phyloP scores from a whole-genome alignment of 2,329 filamentous ascomycete genomes.

The Mariannaea elegans region DNA sequence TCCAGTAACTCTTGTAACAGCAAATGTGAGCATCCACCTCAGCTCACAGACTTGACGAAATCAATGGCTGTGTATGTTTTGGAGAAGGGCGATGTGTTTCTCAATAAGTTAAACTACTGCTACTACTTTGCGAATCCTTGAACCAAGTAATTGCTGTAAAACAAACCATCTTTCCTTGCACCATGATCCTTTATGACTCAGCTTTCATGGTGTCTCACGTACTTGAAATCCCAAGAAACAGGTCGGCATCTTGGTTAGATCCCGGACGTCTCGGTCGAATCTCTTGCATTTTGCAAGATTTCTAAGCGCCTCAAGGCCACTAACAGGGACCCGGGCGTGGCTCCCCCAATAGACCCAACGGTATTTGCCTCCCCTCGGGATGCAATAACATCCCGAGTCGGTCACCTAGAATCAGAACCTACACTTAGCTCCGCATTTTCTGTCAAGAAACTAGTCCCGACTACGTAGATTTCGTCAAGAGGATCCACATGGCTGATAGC shows the following conservation, averaged over 20 bases:
- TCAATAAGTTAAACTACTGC: too few species aligned
- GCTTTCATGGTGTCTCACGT: too few species aligned
- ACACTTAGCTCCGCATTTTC: background rate
- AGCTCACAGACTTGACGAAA: too few species aligned
- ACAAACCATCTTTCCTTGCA: too few species aligned
- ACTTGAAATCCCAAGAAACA: too few species aligned
- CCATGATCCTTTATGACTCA: too few species aligned
- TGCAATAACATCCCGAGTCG: constrained; percentile 14
- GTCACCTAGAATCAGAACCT: background rate
- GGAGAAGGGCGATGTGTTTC: too few species aligned
- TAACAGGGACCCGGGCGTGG: background rate
- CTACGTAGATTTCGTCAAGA: constrained; percentile 9
- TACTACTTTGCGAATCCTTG: too few species aligned
- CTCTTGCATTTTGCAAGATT: background rate
- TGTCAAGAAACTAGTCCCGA: constrained; percentile 1
- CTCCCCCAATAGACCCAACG: background rate
- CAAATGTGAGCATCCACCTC: background rate
- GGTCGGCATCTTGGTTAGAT: background rate
- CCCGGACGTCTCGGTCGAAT: background rate
- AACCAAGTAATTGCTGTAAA: too few species aligned
- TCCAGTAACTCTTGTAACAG: background rate
- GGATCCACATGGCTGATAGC: background rate
- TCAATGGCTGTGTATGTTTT: too few species aligned
- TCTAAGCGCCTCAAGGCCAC: background rate
- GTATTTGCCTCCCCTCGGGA: constrained; percentile 12